phyloP scores from a whole-genome alignment of 2,329 filamentous ascomycete species.

The Colletotrichum sublineola region DNA sequence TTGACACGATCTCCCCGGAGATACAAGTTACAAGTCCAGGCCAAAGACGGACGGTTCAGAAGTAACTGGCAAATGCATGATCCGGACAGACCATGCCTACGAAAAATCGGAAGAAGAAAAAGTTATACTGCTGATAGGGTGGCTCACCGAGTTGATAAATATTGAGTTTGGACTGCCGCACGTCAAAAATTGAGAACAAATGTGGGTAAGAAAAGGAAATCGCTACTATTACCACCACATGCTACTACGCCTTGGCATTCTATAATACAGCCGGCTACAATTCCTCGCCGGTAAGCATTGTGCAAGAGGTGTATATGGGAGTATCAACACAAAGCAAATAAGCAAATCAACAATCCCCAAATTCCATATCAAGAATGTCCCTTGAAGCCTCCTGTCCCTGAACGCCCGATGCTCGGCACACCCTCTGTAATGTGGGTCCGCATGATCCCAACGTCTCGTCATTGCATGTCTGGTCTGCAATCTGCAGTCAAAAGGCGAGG shows the following conservation, averaged over 20 bases:
- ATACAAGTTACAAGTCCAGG: no score
- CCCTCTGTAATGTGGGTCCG: constrained; percentile 1
- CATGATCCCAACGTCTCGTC: constrained; percentile 24
- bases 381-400: constrained; percentile 26
- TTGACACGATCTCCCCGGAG: background rate
- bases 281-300: background rate
- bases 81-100: background rate
- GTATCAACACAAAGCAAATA: constrained; percentile 28
- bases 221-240: constrained; percentile 21
- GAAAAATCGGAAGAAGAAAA: background rate
- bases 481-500: background rate
- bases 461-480: constrained; percentile 7
- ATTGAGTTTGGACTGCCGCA: background rate
- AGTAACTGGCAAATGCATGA: background rate
- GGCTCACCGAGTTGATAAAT: constrained; percentile 18
- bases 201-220: background rate
- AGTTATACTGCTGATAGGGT: background rate
- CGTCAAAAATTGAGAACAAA: no score
- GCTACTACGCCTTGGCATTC: constrained; percentile 28
- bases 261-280: constrained; percentile 25
- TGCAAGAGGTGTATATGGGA: constrained; percentile 22
- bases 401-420: constrained; percentile 34
- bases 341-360: constrained; percentile 10
- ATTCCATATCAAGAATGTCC: constrained; percentile 18
- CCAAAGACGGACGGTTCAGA: background rate